A percentile compares a stretch with the other conserved stretches of the same genome.
phyloP scores from a whole-genome alignment of 805 yeast species.

The Torulaspora indica region DNA sequence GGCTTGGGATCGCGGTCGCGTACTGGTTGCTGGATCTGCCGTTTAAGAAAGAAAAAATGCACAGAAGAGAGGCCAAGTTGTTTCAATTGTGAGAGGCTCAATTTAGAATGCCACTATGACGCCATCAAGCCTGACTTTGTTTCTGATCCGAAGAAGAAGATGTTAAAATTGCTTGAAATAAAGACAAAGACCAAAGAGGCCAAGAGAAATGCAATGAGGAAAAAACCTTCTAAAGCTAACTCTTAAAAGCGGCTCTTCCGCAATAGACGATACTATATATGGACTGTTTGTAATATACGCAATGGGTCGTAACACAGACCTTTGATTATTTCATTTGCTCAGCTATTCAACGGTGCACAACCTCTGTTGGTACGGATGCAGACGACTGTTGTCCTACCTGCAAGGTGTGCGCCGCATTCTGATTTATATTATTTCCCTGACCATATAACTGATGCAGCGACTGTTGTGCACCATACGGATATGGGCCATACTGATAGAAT shows the following conservation, averaged over 20 bases:
- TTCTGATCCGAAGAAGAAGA: constrained; percentile 40
- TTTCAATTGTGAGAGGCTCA: constrained; percentile 51
- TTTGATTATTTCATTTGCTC: background rate
- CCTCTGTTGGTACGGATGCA: too few species aligned
- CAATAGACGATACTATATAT: constrained; percentile 2
- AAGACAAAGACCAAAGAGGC: constrained; percentile 43
- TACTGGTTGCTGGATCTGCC: constrained; percentile 75
- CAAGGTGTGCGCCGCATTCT: too few species aligned
- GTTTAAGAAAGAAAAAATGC: constrained; percentile 68
- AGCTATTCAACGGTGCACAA: background rate
- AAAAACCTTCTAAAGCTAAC: constrained; percentile 16
- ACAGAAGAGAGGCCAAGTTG: constrained; percentile 62
- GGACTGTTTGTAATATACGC: constrained; percentile 8
- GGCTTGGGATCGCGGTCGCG: constrained; percentile 42
- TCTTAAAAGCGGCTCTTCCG: background rate
- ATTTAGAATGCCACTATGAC: constrained; percentile 54
- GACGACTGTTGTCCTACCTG: too few species aligned
- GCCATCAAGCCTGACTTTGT: constrained; percentile 51
- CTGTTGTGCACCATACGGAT: background rate
- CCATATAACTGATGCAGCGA: too few species aligned
- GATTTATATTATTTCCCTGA: too few species aligned
- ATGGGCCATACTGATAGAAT: constrained; percentile 2
- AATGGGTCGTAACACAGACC: constrained; percentile 1
- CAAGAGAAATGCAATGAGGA: constrained; percentile 38
- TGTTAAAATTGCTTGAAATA: constrained; percentile 47